Base-by-base conservation (phyloP, 2,329 filamentous ascomycete species). In the Leptographium wingfieldii region DNA sequence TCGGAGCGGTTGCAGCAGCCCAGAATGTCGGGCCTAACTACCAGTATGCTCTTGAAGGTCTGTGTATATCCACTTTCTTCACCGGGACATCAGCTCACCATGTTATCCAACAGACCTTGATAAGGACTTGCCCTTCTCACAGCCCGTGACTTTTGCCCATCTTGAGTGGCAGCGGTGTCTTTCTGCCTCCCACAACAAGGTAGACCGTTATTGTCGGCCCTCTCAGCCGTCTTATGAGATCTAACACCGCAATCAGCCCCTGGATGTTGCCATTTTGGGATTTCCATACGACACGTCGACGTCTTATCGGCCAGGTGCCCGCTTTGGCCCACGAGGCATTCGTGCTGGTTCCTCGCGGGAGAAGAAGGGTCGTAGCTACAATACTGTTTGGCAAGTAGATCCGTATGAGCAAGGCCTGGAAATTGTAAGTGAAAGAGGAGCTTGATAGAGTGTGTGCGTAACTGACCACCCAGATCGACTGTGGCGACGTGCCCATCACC, bases 401-500 rank as follows among this genome's bases (percentile, higher is more conserved):
- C 64, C 64, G 0, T 64, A 59, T 54, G 59, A 63, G 31, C 56
- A 64, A 35, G 58, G 54, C 14, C 33, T 59, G 14, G 25, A 59
- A 40, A 59, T 59, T 43, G 58, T 56, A 56, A 5, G 58, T 35
- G 16, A 3, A 10, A 35, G 27, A 10, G 19, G 27, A 46, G 19
- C 16, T 5, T 12, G 19, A 6, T 22, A 25, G 11, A 27, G 10
- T 9, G 6, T 16, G 51, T 25, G 14, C 16, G 43, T 5, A 46
- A 19, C 43, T 46, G 7, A 46, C 19, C 19, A n/a, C 19, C 16
- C 16, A 60, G 57, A 56, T 66, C 54, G 65, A 66, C 55, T 66
- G 65, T 55, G 65, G 65, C 19, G 64, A 66, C 27, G 56, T 66
- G 9, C 65, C 65, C 38, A 61, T 66, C n/a, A 63, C 64, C 1